Evolutionary conservation across 2,329 filamentous ascomycete genomes (phyloP).

Genomic region (Coleophoma crateriformis): DNA sequence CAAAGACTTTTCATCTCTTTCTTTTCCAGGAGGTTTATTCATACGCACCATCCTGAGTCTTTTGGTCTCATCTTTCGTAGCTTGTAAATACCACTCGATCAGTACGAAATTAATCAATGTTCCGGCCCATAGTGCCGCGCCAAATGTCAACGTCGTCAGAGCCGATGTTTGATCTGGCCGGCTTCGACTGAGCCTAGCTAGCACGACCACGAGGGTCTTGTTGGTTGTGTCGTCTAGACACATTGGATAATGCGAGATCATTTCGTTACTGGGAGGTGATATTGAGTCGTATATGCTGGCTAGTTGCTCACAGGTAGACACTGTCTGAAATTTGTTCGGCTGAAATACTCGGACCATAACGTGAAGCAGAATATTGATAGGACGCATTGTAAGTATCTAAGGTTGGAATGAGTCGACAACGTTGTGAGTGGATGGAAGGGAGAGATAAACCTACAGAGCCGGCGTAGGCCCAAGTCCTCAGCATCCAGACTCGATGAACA

Average conservation of each 20-base stretch:
- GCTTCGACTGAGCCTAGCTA: not conserved
- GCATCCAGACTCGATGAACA: not conserved
- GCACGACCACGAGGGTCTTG: not conserved
- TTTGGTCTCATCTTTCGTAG: not conserved
- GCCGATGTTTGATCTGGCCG: not conserved
- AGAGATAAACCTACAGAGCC: not conserved
- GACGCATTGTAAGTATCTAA: not conserved
- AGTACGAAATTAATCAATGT: not conserved
- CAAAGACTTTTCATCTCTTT: not conserved
- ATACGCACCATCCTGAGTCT: not conserved
- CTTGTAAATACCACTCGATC: not conserved
- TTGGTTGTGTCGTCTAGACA: not conserved
- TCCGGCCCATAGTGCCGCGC: not conserved
- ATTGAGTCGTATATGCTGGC: not conserved
- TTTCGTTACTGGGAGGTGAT: not conserved
- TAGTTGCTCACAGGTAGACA: not conserved
- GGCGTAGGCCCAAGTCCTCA: not conserved
- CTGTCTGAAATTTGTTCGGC: not conserved
- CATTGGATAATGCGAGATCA: not conserved
- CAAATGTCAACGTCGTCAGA: not conserved
- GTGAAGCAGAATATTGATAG: not conserved
- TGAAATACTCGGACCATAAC: not conserved
- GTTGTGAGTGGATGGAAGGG: not conserved
- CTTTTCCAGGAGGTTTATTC: not conserved
- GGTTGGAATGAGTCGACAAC: not conserved